Percentiles rank a stretch among this genome's conserved stretches.
Conservation (phyloP, 2,329 filamentous ascomycete species). For the Neonectria punicea region DNA sequence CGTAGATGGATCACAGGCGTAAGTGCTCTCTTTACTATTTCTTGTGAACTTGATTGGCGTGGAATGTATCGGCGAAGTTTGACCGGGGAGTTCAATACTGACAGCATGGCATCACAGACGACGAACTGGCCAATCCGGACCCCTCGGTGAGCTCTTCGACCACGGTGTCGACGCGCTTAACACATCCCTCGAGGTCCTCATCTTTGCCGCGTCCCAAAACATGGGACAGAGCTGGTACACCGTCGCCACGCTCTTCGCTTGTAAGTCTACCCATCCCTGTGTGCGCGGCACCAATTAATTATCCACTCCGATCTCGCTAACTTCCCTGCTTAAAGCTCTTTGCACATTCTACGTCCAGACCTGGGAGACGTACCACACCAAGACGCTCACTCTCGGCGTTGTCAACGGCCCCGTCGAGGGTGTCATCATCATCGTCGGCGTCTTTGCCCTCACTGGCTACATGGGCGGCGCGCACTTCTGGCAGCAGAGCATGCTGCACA, state of each 20-base stretch:
- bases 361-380: conserved; percentile 99
- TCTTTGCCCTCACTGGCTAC: conserved; percentile 86
- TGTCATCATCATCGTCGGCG: conserved; percentile 81
- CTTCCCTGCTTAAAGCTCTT: conserved; percentile 64
- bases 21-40: conserved; percentile 52
- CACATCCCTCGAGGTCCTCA: conserved; percentile 89
- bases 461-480: conserved; percentile 93
- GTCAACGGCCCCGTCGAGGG: conserved; percentile 97
- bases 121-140: conserved; percentile 90
- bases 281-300: not conserved
- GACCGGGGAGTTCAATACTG: not conserved
- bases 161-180: conserved; percentile 98
- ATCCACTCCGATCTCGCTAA: conserved; percentile 14
- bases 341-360: conserved; percentile 99
- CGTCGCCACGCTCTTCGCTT: conserved; percentile 82
- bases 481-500: conserved; percentile 82
- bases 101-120: conserved; percentile 60
- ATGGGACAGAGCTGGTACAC: conserved; percentile 93
- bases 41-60: not conserved
- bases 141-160: conserved; percentile 95
- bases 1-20: conserved; percentile 94
- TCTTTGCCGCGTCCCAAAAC: conserved; percentile 93
- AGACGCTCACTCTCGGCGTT: conserved; percentile 90
- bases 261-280: conserved; percentile 58
- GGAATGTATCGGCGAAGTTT: not conserved